Evolutionary conservation across 331 rosid species (phyloP), one percentile per base, ranked within the genome.

Genomic region (Quercus lobata): DNA sequence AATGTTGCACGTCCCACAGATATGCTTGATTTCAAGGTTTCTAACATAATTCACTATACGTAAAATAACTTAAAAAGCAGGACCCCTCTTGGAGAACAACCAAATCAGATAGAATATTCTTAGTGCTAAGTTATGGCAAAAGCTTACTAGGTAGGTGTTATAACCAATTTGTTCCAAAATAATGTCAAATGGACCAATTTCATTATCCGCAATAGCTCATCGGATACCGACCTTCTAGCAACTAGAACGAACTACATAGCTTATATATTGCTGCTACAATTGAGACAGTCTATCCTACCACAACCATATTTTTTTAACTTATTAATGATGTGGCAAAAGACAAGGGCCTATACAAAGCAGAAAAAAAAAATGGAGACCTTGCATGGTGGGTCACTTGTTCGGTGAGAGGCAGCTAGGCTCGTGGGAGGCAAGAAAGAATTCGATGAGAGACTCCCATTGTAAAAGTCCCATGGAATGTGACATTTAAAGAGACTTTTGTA

Each of bases 221-320:
- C 35, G 88, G 89, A 87, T 85, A 27, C 89, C 80, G 22, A 79
- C 72, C 69, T 55, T 71, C 71, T 25, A 41, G 32, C 79, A 34
- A 58, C 73, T 46, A 69, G 74, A 58, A 54, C 25, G 75, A 29
- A 3, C 19, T 11, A 7, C 7, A 41, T 41, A 41, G 49, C 18
- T 34, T 68, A 34, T 3, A 19, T 7, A 19, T 34, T 68, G 73
- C 72, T 37, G 83, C 73, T 14, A 54, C 25, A 82, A 19, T 57
- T 60, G 88, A 88, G 88, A 88, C 89, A 89, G 71, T 49, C 82
- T 77, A 76, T 90, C 80, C 80, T 21, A 83, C 88, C 84, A 86
- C 87, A 73, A 88, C 88, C 82, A 79, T 57, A 73, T 75, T 41
- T 41, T 8, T 41, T 41, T 83, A 87, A 81, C 90, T 74, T 81